These are phyloP conservation scores for Pseudogymnoascus sp. DNA, from an alignment of 2,329 filamentous ascomycete genomes.

Conservation along the genomic window DNA sequence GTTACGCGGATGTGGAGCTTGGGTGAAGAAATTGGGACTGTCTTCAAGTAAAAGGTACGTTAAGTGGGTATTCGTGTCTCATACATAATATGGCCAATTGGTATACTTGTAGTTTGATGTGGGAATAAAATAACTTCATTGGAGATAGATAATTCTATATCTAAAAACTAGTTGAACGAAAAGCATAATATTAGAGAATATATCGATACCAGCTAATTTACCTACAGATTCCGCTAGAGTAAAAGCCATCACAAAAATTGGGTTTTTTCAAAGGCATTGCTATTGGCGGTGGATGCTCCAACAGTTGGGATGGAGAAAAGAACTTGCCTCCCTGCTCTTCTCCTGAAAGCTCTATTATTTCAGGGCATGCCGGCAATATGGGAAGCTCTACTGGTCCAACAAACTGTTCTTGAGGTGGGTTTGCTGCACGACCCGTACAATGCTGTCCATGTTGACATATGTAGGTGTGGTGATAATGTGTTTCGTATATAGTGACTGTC, in stretches of 20 bases:
- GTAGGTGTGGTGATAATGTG: slow-evolving; percentile 16
- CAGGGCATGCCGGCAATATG: slow-evolving; percentile 10
- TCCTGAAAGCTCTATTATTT: slow-evolving; percentile 13
- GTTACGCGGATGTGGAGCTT: background rate
- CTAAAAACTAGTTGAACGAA: background rate
- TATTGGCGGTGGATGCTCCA: slow-evolving; percentile 12
- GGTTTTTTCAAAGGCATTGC: slow-evolving; percentile 15
- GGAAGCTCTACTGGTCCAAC: slow-evolving; percentile 12
- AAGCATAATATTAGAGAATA: background rate
- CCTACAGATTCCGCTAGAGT: background rate
- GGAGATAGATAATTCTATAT: background rate
- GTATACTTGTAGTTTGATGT: background rate
- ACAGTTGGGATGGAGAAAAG: slow-evolving; percentile 4
- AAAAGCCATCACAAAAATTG: background rate
- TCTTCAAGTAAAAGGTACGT: no score
- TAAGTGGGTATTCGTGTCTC: background rate
- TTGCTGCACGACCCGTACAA: background rate
- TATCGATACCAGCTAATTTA: background rate
- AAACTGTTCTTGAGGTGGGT: background rate
- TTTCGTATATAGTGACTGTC: slow-evolving; percentile 13
- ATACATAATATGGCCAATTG: background rate
- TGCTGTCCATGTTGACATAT: slow-evolving; percentile 12
- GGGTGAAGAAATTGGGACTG: background rate
- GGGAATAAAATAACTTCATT: background rate
- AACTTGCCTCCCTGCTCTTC: slow-evolving; percentile 12